Conservation (phyloP, 768 basidiomycete species). For the Tephrocybe sp. region DNA sequence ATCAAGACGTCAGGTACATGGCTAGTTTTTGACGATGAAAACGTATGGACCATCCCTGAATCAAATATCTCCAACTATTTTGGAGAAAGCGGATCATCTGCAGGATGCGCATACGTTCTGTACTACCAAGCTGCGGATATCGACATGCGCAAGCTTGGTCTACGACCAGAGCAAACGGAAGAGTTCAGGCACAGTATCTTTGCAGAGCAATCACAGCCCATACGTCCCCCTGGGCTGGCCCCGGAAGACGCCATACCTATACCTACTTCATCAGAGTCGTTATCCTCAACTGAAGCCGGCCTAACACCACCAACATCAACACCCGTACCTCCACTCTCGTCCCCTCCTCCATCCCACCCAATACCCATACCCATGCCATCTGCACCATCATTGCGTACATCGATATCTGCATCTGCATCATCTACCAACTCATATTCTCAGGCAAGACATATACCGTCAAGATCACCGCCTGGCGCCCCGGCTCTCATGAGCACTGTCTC, state of each 20-base stretch:
- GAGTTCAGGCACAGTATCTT: constrained; percentile 1
- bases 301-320: background rate
- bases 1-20: constrained; percentile 83
- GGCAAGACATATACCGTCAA: background rate
- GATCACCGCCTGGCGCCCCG: constrained; percentile 4
- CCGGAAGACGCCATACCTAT: constrained; percentile 13
- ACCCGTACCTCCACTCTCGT: background rate
- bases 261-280: constrained; percentile 1
- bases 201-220: background rate
- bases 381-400: background rate
- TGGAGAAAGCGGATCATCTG: constrained; percentile 69
- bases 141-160: constrained; percentile 67
- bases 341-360: background rate
- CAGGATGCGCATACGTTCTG: constrained; percentile 92
- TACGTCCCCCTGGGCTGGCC: constrained; percentile 9
- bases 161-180: constrained; percentile 31
- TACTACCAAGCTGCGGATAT: constrained; percentile 96
- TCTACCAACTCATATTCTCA: constrained; percentile 6
- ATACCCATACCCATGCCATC: background rate
- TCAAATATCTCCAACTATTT: constrained; percentile 91
- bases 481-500: constrained; percentile 5
- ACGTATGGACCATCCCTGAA: constrained; percentile 84
- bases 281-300: background rate
- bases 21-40: constrained; percentile 96
- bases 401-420: constrained; percentile 19